Evolutionary conservation across 202 grass and related monocot genomes (phyloP).

Genomic region (Zoysia matrella): DNA sequence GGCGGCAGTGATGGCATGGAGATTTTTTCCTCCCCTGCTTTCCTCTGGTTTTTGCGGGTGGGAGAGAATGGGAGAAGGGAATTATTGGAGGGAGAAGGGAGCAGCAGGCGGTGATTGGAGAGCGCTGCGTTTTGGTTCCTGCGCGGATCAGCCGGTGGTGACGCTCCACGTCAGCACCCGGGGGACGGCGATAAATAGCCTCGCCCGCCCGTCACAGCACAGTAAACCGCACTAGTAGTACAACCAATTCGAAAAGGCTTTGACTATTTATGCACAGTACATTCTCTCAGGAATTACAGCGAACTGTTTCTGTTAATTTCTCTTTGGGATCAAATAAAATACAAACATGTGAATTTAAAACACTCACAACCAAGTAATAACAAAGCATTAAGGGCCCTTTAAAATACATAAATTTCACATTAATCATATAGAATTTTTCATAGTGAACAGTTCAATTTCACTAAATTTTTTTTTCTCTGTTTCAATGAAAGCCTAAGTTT

Average conservation of each 20-base stretch:
- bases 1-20: too few species aligned
- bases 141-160: constrained; percentile 47
- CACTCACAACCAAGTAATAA: not conserved
- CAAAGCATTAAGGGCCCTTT: not conserved
- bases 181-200: constrained; percentile 41
- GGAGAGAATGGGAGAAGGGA: not conserved
- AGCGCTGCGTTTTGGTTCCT: constrained; percentile 22
- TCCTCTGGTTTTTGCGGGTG: constrained; percentile 16
- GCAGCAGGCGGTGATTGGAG: constrained; percentile 23
- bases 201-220: not conserved
- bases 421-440: too few species aligned
- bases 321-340: not conserved
- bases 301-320: not conserved
- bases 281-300: too few species aligned
- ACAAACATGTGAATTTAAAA: not conserved
- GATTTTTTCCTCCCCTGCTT: not conserved
- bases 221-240: too few species aligned
- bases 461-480: too few species aligned
- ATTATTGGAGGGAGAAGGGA: constrained; percentile 57
- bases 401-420: too few species aligned
- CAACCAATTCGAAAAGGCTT: too few species aligned
- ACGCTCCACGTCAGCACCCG: constrained; percentile 32
- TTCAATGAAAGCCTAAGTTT: not conserved
- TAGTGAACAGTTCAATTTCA: too few species aligned
- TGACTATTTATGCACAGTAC: too few species aligned